phyloP scores from a whole-genome alignment of 2,329 filamentous ascomycete genomes.

The Paecilomyces sp. region DNA sequence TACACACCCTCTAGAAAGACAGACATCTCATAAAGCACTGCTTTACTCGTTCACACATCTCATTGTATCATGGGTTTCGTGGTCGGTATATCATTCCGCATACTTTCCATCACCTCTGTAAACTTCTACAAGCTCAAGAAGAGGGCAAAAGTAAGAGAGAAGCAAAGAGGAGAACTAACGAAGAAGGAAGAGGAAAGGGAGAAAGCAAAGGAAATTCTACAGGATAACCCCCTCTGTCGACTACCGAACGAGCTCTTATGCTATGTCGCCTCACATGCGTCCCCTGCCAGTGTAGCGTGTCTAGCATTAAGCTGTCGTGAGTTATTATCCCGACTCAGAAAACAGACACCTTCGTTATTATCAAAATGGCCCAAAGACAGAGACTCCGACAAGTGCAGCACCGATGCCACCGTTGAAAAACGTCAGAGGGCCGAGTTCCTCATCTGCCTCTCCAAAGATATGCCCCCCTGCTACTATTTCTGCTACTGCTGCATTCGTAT shows the following conservation, averaged over 20 bases:
- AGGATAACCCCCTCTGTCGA: neutral
- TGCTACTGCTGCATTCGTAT: neutral
- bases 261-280: conserved; percentile 1
- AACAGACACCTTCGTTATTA: neutral
- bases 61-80: too few species aligned
- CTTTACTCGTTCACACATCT: too few species aligned
- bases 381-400: neutral
- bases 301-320: conserved; percentile 1
- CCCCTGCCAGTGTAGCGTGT: conserved; percentile 1
- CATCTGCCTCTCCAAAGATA: conserved; percentile 1
- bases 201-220: conserved; percentile 11
- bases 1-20: too few species aligned
- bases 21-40: too few species aligned
- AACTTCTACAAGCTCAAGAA: too few species aligned
- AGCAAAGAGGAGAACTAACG: too few species aligned
- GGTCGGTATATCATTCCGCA: too few species aligned
- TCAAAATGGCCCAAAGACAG: neutral
- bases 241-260: conserved; percentile 1
- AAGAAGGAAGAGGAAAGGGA: too few species aligned
- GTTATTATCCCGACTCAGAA: conserved; percentile 1
- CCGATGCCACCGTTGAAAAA: neutral
- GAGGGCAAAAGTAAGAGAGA: too few species aligned
- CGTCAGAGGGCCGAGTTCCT: neutral
- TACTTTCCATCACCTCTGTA: too few species aligned
- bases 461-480: neutral